Evolutionary conservation across 2,329 filamentous ascomycete species (phyloP).

Genomic region (Aspergillus spinulosporus): DNA sequence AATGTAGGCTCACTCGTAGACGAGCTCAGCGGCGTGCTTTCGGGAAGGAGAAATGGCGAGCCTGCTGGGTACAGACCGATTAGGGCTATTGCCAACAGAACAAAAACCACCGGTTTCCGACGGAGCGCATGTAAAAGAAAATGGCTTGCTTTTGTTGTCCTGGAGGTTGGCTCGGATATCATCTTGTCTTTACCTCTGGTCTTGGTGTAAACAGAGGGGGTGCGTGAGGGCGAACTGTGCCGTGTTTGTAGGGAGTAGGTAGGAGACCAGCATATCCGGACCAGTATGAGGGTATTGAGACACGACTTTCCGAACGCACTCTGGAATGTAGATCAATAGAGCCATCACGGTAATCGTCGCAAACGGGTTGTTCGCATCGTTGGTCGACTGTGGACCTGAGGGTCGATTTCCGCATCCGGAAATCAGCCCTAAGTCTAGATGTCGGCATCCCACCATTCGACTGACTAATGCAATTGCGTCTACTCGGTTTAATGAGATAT

Average conservation of each 20-base stretch:
- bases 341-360: too few relatives aligned
- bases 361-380: too few relatives aligned
- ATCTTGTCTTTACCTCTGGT: not conserved
- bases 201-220: not conserved
- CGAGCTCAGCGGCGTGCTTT: not conserved
- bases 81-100: conserved; percentile 1
- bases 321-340: not conserved
- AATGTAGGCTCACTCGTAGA: not conserved
- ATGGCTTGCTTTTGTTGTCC: not conserved
- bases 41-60: conserved; percentile 6
- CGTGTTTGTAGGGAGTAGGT: too few relatives aligned
- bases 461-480: too few relatives aligned
- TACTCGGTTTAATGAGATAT: too few relatives aligned
- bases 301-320: not conserved
- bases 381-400: not conserved
- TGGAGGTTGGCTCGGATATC: not conserved
- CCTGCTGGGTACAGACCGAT: conserved; percentile 7
- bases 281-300: too few relatives aligned
- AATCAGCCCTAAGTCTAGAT: not conserved
- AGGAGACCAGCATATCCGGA: too few relatives aligned
- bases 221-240: too few relatives aligned
- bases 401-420: not conserved
- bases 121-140: conserved; percentile 1
- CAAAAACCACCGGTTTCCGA: conserved; percentile 1
- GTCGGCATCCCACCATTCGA: not conserved